These are phyloP conservation scores for Drechslerella dactyloides DNA, from an alignment of 2,329 filamentous ascomycete genomes.

Conservation along the genomic window DNA sequence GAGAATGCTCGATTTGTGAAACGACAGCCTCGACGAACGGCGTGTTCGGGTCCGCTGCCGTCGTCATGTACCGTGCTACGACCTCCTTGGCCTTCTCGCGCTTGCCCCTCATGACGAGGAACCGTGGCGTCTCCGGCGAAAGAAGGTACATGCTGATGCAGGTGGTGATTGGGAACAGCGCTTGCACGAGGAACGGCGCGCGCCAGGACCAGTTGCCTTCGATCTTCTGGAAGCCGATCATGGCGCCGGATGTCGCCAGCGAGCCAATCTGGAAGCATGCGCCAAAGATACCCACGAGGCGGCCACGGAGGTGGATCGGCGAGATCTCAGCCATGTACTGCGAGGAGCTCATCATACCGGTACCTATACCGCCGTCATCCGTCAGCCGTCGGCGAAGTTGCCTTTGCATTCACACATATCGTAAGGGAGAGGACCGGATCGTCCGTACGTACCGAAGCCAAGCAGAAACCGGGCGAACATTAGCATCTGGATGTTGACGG, in stretches of 20 bases:
- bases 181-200: slow-evolving; percentile 60
- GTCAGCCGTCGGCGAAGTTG: no score
- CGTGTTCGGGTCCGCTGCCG: slow-evolving; percentile 58
- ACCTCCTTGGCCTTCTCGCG: slow-evolving; percentile 57
- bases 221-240: slow-evolving; percentile 60
- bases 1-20: slow-evolving; percentile 60
- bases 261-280: slow-evolving; percentile 62
- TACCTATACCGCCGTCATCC: no score
- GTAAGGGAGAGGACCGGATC: no score
- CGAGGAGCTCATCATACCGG: slow-evolving; percentile 58
- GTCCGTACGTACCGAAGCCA: slow-evolving; percentile 58
- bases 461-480: slow-evolving; percentile 59
- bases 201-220: slow-evolving; percentile 59
- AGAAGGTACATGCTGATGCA: slow-evolving; percentile 60
- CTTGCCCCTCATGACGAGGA: slow-evolving; percentile 57
- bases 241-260: slow-evolving; percentile 59
- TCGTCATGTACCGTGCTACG: slow-evolving; percentile 60
- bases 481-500: slow-evolving; percentile 55
- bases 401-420: no score
- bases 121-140: slow-evolving; percentile 58
- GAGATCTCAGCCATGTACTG: slow-evolving; percentile 59
- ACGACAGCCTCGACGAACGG: slow-evolving; percentile 60
- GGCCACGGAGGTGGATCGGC: slow-evolving; percentile 57
- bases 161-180: slow-evolving; percentile 61
- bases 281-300: slow-evolving; percentile 62